Evolutionary conservation across 768 basidiomycete genomes (phyloP).

Genomic region (Collybiopsis luxurians): DNA sequence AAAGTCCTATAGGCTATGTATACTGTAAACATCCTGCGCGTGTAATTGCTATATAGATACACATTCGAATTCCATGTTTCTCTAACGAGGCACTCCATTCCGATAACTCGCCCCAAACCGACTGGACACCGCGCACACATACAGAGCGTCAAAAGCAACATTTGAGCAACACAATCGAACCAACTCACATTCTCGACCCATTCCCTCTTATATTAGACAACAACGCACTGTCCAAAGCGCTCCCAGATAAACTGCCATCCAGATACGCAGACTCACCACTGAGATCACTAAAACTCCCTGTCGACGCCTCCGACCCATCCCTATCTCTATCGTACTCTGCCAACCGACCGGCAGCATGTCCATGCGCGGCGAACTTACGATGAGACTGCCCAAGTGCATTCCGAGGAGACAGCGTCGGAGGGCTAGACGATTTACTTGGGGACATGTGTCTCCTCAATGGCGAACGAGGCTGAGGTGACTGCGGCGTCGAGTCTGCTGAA

Average conservation of each 20-base stretch:
- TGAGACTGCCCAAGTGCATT: slow-evolving; percentile 52
- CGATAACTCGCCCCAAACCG: not conserved
- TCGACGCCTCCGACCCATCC: slow-evolving; percentile 72
- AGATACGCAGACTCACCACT: slow-evolving; percentile 54
- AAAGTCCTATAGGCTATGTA: too few species aligned
- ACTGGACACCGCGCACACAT: not conserved
- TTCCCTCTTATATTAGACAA: slow-evolving; percentile 70
- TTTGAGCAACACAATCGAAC: not conserved
- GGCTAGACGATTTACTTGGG: slow-evolving; percentile 58
- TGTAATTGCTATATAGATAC: too few species aligned
- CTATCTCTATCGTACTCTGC: slow-evolving; percentile 67
- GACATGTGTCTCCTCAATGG: slow-evolving; percentile 52
- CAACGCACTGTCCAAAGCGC: slow-evolving; percentile 77
- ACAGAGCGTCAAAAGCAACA: not conserved
- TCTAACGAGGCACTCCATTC: not conserved
- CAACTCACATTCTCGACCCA: slow-evolving; percentile 37
- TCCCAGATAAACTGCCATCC: slow-evolving; percentile 73
- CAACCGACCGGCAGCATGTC: slow-evolving; percentile 36
- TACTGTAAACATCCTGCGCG: too few species aligned
- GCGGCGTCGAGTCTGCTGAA: slow-evolving; percentile 49
- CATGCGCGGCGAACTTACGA: slow-evolving; percentile 44
- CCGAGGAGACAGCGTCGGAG: slow-evolving; percentile 54
- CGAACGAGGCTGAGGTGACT: slow-evolving; percentile 19
- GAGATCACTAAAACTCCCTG: slow-evolving; percentile 71
- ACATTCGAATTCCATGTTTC: too few species aligned